Conservation (phyloP, 371 early-diverging fungal species). For the Mucor circinelloides region DNA sequence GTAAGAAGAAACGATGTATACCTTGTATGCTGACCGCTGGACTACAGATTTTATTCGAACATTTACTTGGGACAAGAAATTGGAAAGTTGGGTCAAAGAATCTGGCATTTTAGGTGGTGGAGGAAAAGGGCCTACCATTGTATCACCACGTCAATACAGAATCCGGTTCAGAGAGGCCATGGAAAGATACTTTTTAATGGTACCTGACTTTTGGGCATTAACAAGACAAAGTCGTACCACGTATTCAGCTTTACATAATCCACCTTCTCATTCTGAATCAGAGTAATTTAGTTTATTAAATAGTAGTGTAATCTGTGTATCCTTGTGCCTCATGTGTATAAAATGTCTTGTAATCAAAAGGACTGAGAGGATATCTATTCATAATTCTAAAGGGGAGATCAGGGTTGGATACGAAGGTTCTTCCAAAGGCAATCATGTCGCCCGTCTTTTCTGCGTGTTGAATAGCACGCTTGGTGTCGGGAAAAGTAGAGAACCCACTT, state of each 20-base stretch:
- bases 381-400: conserved; percentile 22
- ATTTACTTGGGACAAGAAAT: conserved; percentile 95
- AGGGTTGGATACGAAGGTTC: conserved; percentile 27
- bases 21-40: too few species aligned
- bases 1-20: too few species aligned
- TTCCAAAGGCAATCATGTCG: conserved; percentile 23
- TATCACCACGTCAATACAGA: conserved; percentile 92
- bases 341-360: conserved; percentile 19
- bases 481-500: conserved; percentile 28
- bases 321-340: conserved; percentile 22
- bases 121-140: conserved; percentile 91
- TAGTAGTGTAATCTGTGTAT: conserved; percentile 19
- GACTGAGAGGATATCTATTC: conserved; percentile 9
- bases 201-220: conserved; percentile 67
- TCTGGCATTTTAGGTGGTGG: conserved; percentile 84
- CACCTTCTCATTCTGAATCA: neutral
- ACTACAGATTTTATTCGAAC: conserved; percentile 89
- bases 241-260: conserved; percentile 20
- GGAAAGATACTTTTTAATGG: conserved; percentile 87
- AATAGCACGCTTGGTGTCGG: neutral
- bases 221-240: conserved; percentile 21
- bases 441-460: conserved; percentile 12
- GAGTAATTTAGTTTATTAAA: neutral
- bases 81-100: conserved; percentile 96
- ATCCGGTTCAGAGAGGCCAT: conserved; percentile 92